These are phyloP conservation scores for Annulohypoxylon maeteangense DNA, from an alignment of 495 filamentous ascomycete species.

Conservation along the genomic window DNA sequence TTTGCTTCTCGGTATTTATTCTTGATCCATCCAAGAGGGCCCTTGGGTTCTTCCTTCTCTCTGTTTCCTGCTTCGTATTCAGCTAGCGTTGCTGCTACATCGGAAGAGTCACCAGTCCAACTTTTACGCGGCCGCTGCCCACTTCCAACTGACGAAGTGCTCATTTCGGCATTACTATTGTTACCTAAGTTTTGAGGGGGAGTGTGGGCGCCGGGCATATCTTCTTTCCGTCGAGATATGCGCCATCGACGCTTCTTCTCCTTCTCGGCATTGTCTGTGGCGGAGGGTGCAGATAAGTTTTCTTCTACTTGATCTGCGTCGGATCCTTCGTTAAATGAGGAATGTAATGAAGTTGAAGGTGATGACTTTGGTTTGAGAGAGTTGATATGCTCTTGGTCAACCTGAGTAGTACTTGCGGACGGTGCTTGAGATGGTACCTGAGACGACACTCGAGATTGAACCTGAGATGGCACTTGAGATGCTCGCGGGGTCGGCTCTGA, in stretches of 20 bases:
- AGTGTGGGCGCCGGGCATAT: constrained; percentile 45
- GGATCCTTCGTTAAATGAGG: constrained; percentile 80
- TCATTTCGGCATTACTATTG: constrained; percentile 72
- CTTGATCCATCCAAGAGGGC: constrained; percentile 85
- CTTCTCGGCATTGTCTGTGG: constrained; percentile 58
- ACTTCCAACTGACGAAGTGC: constrained; percentile 75
- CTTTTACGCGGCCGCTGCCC: constrained; percentile 62
- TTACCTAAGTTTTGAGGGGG: constrained; percentile 65
- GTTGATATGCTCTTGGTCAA: constrained; percentile 54
- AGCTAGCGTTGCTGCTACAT: constrained; percentile 52
- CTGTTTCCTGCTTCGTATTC: constrained; percentile 53
- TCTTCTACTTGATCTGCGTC: constrained; percentile 79
- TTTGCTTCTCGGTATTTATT: constrained; percentile 83
- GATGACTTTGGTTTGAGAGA: constrained; percentile 72
- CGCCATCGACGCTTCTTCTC: constrained; percentile 81
- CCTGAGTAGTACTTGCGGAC: constrained; percentile 47
- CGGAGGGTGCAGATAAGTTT: constrained; percentile 40
- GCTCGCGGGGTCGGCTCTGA: constrained; percentile 51
- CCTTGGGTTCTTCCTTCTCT: constrained; percentile 68
- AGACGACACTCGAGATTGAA: constrained; percentile 33
- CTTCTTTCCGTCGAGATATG: constrained; percentile 72
- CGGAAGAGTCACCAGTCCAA: constrained; percentile 65
- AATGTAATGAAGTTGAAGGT: constrained; percentile 74
- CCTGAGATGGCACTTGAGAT: constrained; percentile 50
- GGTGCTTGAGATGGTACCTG: constrained; percentile 43